Evolutionary conservation across 2,329 filamentous ascomycete species (phyloP).

Genomic region (Penicillium sp.): DNA sequence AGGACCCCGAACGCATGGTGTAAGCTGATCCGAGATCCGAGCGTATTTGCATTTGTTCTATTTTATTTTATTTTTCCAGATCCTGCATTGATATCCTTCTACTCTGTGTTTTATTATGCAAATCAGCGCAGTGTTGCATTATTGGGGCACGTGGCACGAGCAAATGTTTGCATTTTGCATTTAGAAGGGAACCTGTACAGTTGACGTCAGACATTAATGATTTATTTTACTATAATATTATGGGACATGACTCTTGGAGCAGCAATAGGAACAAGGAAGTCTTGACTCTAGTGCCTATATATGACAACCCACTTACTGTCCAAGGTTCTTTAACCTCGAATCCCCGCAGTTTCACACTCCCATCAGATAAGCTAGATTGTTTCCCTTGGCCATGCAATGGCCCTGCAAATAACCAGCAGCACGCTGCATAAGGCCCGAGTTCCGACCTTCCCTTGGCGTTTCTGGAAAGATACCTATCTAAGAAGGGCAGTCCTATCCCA

Average conservation of each 20-base stretch:
- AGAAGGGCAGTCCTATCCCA: neutral
- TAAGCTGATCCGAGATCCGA: slow-evolving; percentile 13
- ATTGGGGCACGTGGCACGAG: slow-evolving; percentile 5
- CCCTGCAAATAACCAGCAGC: neutral
- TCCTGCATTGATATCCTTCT: slow-evolving; percentile 8
- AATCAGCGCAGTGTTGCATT: slow-evolving; percentile 7
- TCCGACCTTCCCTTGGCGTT: neutral
- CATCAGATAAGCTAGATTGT: slow-evolving; percentile 1
- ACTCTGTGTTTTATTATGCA: slow-evolving; percentile 3
- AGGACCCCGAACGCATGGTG: slow-evolving; percentile 36
- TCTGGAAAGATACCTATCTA: neutral
- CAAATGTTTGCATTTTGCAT: slow-evolving; percentile 12
- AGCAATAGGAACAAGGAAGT: neutral
- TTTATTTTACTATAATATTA: neutral
- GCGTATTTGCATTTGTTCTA: neutral
- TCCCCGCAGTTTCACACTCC: neutral
- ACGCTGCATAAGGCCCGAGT: neutral
- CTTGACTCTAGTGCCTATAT: neutral
- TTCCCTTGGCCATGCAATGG: neutral
- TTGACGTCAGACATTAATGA: slow-evolving; percentile 19
- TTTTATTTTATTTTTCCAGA: neutral
- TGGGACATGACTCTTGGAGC: neutral
- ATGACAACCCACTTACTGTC: neutral
- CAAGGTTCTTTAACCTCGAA: neutral
- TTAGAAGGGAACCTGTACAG: slow-evolving; percentile 17